phyloP scores from a whole-genome alignment of 2,329 filamentous ascomycete genomes.

The Leptographium wingfieldii region DNA sequence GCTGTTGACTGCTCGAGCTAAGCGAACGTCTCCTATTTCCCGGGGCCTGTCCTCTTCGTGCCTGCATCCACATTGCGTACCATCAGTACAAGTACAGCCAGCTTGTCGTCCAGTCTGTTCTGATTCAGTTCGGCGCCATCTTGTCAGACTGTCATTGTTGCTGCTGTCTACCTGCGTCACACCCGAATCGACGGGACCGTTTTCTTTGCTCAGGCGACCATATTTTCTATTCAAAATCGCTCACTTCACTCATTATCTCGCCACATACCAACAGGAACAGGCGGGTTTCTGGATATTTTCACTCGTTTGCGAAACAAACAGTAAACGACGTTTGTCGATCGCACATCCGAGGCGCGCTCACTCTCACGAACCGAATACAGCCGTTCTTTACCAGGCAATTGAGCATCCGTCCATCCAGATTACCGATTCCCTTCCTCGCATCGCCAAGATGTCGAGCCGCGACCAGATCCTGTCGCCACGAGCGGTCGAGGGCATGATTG shows the following conservation, averaged over 20 bases:
- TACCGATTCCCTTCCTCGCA: background rate
- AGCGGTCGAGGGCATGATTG: slow-evolving; percentile 39
- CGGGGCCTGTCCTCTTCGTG: background rate
- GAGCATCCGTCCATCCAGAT: background rate
- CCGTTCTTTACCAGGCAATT: background rate
- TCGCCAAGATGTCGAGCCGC: slow-evolving; percentile 14
- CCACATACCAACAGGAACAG: background rate
- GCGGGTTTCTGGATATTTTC: background rate
- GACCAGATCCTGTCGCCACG: slow-evolving; percentile 29
- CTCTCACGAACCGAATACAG: background rate
- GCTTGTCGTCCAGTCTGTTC: background rate
- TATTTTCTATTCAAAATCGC: background rate
- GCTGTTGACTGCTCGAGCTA: background rate
- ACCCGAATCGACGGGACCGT: background rate
- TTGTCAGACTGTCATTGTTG: background rate
- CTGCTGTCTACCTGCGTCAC: background rate
- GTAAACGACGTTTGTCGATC: background rate
- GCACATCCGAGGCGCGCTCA: no score
- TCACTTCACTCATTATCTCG: background rate
- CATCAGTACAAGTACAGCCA: background rate
- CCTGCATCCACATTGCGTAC: background rate
- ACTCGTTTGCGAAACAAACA: background rate
- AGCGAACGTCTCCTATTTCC: background rate
- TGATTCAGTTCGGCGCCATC: background rate
- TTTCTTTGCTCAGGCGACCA: background rate